These are phyloP conservation scores for Fusarium subtropicale DNA, from an alignment of 2,329 filamentous ascomycete genomes.

Conservation along the genomic window DNA sequence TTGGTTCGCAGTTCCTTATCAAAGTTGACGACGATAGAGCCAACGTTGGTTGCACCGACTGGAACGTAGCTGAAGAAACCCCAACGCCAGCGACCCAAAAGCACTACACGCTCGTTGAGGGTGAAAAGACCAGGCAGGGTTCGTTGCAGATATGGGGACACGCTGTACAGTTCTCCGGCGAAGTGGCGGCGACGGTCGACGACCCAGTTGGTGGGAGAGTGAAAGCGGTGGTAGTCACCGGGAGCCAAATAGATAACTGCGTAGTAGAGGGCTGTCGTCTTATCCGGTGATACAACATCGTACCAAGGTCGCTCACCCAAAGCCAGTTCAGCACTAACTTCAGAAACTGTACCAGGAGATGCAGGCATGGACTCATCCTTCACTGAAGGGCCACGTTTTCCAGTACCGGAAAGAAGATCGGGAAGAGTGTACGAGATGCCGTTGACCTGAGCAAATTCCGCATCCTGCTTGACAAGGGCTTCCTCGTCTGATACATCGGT, in stretches of 20 bases:
- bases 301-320: conserved; percentile 78
- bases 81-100: conserved; percentile 94
- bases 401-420: conserved; percentile 81
- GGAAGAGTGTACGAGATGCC: conserved; percentile 96
- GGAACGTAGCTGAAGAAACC: conserved; percentile 98
- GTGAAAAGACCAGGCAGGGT: conserved; percentile 95
- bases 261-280: conserved; percentile 85
- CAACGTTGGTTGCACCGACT: conserved; percentile 96
- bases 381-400: conserved; percentile 60
- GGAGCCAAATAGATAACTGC: conserved; percentile 95
- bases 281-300: conserved; percentile 69
- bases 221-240: conserved; percentile 98
- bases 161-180: conserved; percentile 93
- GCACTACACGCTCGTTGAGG: conserved; percentile 93
- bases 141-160: conserved; percentile 93
- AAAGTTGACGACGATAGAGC: conserved; percentile 97
- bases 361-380: conserved; percentile 77
- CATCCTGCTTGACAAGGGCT: conserved; percentile 80
- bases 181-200: conserved; percentile 96
- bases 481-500: conserved; percentile 61
- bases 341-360: conserved; percentile 78
- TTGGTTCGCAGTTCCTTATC: conserved; percentile 95
- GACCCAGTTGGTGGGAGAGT: conserved; percentile 95
- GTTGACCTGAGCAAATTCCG: conserved; percentile 94
- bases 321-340: conserved; percentile 86